Conservation (phyloP, 1,284 basidiomycete genomes). For the Malassezia obtusa region DNA sequence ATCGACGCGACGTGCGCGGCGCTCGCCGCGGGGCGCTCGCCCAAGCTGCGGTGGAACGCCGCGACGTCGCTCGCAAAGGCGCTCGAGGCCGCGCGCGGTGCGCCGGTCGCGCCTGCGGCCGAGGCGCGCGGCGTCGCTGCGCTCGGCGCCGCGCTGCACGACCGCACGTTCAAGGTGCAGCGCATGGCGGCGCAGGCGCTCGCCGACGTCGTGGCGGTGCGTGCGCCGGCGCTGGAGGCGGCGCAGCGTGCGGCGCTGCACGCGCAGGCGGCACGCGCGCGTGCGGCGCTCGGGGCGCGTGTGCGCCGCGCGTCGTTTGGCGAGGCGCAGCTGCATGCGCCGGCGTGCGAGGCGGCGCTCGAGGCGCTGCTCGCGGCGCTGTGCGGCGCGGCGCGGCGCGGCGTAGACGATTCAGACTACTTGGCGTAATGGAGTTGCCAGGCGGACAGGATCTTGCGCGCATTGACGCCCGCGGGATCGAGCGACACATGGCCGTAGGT, state of each 20-base stretch:
- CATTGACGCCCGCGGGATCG: conserved; percentile 20
- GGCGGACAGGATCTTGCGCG: conserved; percentile 23
- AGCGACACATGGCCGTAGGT: conserved; percentile 36
- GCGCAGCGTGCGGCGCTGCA: background rate
- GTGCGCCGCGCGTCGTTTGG: conserved; percentile 7
- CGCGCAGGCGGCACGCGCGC: background rate
- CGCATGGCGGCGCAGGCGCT: conserved; percentile 15
- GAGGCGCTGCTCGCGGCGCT: background rate
- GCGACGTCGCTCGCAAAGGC: background rate
- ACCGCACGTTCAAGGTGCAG: conserved; percentile 12
- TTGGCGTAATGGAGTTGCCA: conserved; percentile 25
- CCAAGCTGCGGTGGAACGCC: conserved; percentile 17
- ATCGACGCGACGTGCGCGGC: background rate
- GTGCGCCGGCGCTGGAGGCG: background rate
- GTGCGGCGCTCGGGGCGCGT: background rate
- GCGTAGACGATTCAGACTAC: background rate
- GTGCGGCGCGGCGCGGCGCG: background rate
- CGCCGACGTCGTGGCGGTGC: background rate
- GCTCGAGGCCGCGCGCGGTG: background rate
- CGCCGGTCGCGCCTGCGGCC: too few species aligned
- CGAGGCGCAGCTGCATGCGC: conserved; percentile 12
- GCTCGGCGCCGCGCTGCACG: background rate
- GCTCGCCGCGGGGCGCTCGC: background rate
- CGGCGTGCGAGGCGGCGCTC: background rate
- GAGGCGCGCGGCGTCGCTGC: background rate